A percentile compares a stretch with the other conserved stretches of the same genome.
phyloP scores from a whole-genome alignment of 768 basidiomycete species.

The Amyloporia xantha region DNA sequence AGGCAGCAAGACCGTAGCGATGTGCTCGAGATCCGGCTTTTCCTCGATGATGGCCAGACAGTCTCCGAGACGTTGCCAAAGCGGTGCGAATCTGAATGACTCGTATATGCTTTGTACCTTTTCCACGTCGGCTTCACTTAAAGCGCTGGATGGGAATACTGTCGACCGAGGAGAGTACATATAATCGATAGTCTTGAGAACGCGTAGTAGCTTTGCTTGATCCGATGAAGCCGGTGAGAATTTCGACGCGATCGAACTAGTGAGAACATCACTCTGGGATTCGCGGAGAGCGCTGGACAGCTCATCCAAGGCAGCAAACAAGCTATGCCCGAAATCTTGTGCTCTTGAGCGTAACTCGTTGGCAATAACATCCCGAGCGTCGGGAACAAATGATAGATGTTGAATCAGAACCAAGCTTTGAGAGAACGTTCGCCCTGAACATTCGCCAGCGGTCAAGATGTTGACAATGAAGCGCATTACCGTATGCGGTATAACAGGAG shows the following conservation, averaged over 20 bases:
- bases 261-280: slow-evolving; percentile 46
- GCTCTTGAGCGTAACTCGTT: slow-evolving; percentile 82
- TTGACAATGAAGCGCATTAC: slow-evolving; percentile 93
- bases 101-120: slow-evolving; percentile 87
- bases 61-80: slow-evolving; percentile 89
- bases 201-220: slow-evolving; percentile 93
- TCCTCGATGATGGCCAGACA: slow-evolving; percentile 81
- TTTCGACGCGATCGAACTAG: slow-evolving; percentile 71
- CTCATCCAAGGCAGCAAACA: slow-evolving; percentile 73
- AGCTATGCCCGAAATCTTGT: slow-evolving; percentile 75
- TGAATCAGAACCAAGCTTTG: slow-evolving; percentile 89
- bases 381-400: slow-evolving; percentile 82
- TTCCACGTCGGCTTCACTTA: slow-evolving; percentile 54
- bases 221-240: slow-evolving; percentile 92
- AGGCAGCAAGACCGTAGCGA: slow-evolving; percentile 88
- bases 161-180: slow-evolving; percentile 71
- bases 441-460: slow-evolving; percentile 95
- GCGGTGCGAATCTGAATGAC: slow-evolving; percentile 80
- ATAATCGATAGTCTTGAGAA: slow-evolving; percentile 96
- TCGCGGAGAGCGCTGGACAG: slow-evolving; percentile 58
- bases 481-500: slow-evolving; percentile 79
- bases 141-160: slow-evolving; percentile 28
- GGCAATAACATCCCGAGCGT: slow-evolving; percentile 83
- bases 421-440: slow-evolving; percentile 93
- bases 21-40: slow-evolving; percentile 73